Percentiles rank a stretch among this genome's conserved stretches.
Conservation (phyloP, 495 filamentous ascomycete species). For the Trypethelium eluteriae region DNA sequence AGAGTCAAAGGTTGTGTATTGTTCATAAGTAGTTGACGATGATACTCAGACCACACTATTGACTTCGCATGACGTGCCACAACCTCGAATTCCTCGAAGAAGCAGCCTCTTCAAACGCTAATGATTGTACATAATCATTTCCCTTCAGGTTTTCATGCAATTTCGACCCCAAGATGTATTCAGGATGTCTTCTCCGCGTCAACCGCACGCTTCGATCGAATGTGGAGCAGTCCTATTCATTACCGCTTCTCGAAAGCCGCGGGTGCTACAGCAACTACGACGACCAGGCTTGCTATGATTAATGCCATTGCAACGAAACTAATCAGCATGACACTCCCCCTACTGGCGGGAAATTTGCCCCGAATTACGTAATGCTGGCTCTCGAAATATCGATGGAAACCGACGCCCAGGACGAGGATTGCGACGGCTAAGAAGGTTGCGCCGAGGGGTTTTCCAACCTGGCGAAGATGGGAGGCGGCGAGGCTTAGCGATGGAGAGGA, state of each 20-base stretch:
- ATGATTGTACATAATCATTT: too few relatives aligned
- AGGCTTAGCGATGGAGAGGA: neutral
- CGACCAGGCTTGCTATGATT: constrained; percentile 37
- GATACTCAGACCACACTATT: too few relatives aligned
- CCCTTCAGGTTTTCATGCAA: too few relatives aligned
- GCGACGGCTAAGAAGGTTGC: constrained; percentile 85
- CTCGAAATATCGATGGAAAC: constrained; percentile 64
- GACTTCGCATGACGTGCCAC: too few relatives aligned
- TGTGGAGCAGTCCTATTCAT: neutral
- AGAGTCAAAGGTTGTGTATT: too few relatives aligned
- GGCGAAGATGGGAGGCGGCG: constrained; percentile 43
- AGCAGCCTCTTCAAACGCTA: too few relatives aligned
- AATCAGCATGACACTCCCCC: constrained; percentile 76
- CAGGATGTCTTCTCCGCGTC: too few relatives aligned
- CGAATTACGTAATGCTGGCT: constrained; percentile 79
- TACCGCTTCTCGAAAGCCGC: constrained; percentile 32
- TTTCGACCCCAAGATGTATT: too few relatives aligned
- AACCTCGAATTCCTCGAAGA: too few relatives aligned
- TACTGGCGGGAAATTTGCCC: constrained; percentile 88
- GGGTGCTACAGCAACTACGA: constrained; percentile 35
- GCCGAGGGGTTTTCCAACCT: constrained; percentile 85
- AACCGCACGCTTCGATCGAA: too few relatives aligned
- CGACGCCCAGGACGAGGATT: constrained; percentile 76
- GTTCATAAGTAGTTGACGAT: too few relatives aligned
- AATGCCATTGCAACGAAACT: constrained; percentile 48